Conservation (phyloP, 176 grass and related monocot genomes). For the Rhynchospora breviuscula region DNA sequence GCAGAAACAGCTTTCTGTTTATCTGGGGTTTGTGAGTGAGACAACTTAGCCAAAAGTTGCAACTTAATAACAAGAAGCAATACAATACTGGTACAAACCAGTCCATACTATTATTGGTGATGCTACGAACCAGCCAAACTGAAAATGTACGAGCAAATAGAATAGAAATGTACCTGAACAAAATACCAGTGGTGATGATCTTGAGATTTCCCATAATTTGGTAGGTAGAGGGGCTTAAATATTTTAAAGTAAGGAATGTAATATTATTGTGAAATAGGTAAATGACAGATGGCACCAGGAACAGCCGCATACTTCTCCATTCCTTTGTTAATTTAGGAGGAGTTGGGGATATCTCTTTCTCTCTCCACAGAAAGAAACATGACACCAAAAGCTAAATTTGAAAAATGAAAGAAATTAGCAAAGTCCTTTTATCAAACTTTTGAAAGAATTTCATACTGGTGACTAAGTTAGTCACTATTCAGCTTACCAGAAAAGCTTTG, state of each 20-base stretch:
- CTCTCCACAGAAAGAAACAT: slow-evolving; percentile 83
- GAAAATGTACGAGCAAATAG: slow-evolving; percentile 16
- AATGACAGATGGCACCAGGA: slow-evolving; percentile 80
- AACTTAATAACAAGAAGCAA: neutral
- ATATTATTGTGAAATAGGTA: slow-evolving; percentile 97
- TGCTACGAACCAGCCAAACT: slow-evolving; percentile 2
- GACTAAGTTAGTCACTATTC: neutral
- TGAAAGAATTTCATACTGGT: neutral
- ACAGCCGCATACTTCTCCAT: slow-evolving; percentile 71
- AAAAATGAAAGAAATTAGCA: slow-evolving; percentile 21
- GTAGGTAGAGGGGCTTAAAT: slow-evolving; percentile 94
- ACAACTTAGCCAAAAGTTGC: neutral
- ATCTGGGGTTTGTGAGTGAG: neutral
- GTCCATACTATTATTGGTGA: neutral
- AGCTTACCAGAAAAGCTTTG: neutral
- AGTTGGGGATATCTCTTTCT: slow-evolving; percentile 38
- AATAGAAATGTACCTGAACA: slow-evolving; percentile 60
- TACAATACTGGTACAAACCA: neutral
- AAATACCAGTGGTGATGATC: slow-evolving; percentile 96
- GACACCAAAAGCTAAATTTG: slow-evolving; percentile 63
- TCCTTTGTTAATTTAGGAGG: slow-evolving; percentile 83
- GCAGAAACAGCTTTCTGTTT: neutral
- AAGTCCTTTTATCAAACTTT: neutral
- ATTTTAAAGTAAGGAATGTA: slow-evolving; percentile 82
- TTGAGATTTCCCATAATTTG: slow-evolving; percentile 99